Conservation (phyloP, 2,329 filamentous ascomycete genomes). For the Lizonia empirigonia region DNA sequence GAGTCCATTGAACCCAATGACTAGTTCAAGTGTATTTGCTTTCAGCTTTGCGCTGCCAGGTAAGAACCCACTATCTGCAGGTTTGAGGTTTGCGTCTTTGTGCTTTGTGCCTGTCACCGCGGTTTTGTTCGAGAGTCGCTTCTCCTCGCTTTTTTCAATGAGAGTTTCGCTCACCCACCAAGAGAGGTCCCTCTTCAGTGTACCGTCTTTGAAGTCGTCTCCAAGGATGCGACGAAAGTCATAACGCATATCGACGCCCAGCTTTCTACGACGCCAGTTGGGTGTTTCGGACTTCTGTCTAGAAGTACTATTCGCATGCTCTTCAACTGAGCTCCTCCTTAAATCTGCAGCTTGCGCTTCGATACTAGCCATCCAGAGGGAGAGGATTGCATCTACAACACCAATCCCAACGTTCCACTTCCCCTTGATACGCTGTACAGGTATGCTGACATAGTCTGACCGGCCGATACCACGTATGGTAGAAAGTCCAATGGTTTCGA, state of each 20-base stretch:
- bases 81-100: too few relatives aligned
- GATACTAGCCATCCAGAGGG: slow-evolving; percentile 5
- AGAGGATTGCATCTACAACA: slow-evolving; percentile 1
- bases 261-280: neutral
- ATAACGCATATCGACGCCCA: neutral
- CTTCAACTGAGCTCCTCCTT: too few relatives aligned
- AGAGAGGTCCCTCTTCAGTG: slow-evolving; percentile 3
- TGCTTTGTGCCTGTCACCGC: too few relatives aligned
- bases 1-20: neutral
- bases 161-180: slow-evolving; percentile 6
- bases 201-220: neutral
- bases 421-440: neutral
- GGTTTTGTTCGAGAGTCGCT: neutral
- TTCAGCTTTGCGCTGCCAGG: too few relatives aligned
- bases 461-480: neutral
- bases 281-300: neutral
- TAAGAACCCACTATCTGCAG: too few relatives aligned
- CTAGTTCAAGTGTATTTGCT: neutral
- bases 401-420: neutral
- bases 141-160: neutral
- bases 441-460: neutral
- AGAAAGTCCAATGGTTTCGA: neutral
- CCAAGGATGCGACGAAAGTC: slow-evolving; percentile 5
- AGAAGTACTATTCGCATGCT: too few relatives aligned
- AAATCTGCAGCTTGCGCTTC: too few relatives aligned